phyloP scores from a whole-genome alignment of 805 yeast species.

The Candida insectalens region DNA sequence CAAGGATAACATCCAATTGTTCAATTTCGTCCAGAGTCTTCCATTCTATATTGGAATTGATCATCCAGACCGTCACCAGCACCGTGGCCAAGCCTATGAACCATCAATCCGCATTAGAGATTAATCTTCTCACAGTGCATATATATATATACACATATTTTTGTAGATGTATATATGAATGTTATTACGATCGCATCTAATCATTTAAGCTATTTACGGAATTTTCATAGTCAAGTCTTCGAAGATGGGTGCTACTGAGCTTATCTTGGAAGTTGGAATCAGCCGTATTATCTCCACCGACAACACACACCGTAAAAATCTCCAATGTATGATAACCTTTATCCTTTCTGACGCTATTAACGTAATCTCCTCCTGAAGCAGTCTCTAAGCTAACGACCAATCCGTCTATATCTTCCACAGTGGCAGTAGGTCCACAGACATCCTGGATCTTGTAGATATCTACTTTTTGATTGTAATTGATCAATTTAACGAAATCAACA shows the following conservation, averaged over 20 bases:
- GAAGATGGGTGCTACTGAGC: constrained; percentile 74
- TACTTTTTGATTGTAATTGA: constrained; percentile 36
- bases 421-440: constrained; percentile 90
- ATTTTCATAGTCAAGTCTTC: constrained; percentile 25
- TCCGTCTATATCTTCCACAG: constrained; percentile 62
- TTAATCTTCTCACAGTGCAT: constrained; percentile 4
- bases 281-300: constrained; percentile 43
- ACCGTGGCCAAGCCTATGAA: constrained; percentile 39
- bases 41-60: constrained; percentile 58
- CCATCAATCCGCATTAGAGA: constrained; percentile 52
- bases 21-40: constrained; percentile 32
- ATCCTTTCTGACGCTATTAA: constrained; percentile 55
- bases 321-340: constrained; percentile 43
- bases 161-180: constrained; percentile 1
- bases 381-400: constrained; percentile 80
- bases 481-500: constrained; percentile 34
- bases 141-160: too few species aligned
- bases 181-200: not conserved
- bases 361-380: constrained; percentile 56
- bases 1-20: constrained; percentile 46
- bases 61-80: constrained; percentile 74
- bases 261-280: constrained; percentile 51
- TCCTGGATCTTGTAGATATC: constrained; percentile 64
- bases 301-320: constrained; percentile 47
- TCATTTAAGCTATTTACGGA: not conserved